phyloP scores from a whole-genome alignment of 2,329 filamentous ascomycete genomes.

The Colletotrichum musae region DNA sequence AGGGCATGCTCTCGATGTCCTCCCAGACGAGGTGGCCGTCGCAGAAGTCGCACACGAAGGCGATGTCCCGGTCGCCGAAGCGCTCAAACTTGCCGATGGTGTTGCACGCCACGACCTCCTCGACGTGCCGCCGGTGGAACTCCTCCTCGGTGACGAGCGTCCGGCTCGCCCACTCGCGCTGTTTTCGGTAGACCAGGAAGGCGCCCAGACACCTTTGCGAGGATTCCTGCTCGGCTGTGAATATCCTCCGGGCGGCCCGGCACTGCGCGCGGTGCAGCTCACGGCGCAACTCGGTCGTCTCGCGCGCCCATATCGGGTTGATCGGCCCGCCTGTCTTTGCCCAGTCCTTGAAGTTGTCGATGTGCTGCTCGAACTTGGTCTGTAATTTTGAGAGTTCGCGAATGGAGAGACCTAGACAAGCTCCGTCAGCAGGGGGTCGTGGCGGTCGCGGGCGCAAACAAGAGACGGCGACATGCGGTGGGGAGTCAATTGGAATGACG shows the following conservation, averaged over 20 bases:
- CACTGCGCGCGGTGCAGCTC: conserved; percentile 72
- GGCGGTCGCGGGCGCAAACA: conserved; percentile 4
- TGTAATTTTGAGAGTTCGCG: conserved; percentile 63
- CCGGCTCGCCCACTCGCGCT: conserved; percentile 54
- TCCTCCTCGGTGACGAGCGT: conserved; percentile 49
- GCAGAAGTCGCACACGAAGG: conserved; percentile 74
- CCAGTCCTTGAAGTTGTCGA: conserved; percentile 69
- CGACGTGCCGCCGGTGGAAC: conserved; percentile 56
- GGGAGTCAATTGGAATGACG: conserved; percentile 3
- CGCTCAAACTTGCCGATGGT: conserved; percentile 69
- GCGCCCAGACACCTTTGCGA: conserved; percentile 69
- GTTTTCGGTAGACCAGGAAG: conserved; percentile 66
- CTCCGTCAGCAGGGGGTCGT: conserved; percentile 39
- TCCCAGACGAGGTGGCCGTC: conserved; percentile 73
- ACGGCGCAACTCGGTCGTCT: conserved; percentile 63
- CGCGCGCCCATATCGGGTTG: conserved; percentile 68
- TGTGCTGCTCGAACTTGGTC: conserved; percentile 62
- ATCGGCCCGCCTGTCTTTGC: conserved; percentile 67
- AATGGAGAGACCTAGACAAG: conserved; percentile 63
- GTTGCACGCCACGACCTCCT: conserved; percentile 67
- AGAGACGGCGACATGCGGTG: conserved; percentile 8
- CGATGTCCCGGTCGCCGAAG: conserved; percentile 67
- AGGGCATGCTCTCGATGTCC: conserved; percentile 68
- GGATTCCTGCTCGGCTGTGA: conserved; percentile 63
- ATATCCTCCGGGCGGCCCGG: conserved; percentile 70